Evolutionary conservation across 2,329 filamentous ascomycete species (phyloP).

Genomic region (Trichocomaceae sp.): DNA sequence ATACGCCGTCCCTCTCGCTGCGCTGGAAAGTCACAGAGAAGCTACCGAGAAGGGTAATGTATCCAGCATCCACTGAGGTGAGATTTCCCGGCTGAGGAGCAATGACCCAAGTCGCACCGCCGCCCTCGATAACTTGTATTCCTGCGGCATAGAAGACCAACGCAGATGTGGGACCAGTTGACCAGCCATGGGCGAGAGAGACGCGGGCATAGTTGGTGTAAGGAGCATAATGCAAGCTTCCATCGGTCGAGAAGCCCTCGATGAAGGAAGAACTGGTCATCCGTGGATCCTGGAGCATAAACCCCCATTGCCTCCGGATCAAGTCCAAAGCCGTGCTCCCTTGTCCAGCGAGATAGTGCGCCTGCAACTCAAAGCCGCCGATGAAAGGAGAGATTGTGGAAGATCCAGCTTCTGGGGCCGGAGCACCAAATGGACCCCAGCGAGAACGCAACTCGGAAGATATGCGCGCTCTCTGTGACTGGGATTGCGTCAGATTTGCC

Average conservation of each 20-base stretch:
- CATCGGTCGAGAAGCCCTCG: conserved; percentile 45
- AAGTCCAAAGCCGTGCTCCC: conserved; percentile 35
- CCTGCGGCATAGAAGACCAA: conserved; percentile 40
- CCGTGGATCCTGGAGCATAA: conserved; percentile 49
- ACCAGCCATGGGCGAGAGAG: conserved; percentile 47
- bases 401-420: conserved; percentile 34
- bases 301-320: conserved; percentile 40
- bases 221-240: conserved; percentile 44
- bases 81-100: background rate
- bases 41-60: background rate
- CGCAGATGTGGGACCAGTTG: conserved; percentile 43
- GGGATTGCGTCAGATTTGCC: background rate
- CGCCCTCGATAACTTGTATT: conserved; percentile 22
- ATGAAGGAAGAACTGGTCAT: conserved; percentile 51
- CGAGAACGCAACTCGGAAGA: conserved; percentile 15
- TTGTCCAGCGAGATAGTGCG: conserved; percentile 35
- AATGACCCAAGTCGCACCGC: background rate
- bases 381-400: conserved; percentile 39
- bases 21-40: background rate
- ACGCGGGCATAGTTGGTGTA: conserved; percentile 45
- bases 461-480: background rate
- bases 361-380: conserved; percentile 35
- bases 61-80: background rate
- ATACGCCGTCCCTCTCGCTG: background rate
- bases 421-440: conserved; percentile 42